Percentiles rank a stretch among this genome's conserved stretches.
Conservation (phyloP, 768 basidiomycete genomes). For the Leccinum variicolor region DNA sequence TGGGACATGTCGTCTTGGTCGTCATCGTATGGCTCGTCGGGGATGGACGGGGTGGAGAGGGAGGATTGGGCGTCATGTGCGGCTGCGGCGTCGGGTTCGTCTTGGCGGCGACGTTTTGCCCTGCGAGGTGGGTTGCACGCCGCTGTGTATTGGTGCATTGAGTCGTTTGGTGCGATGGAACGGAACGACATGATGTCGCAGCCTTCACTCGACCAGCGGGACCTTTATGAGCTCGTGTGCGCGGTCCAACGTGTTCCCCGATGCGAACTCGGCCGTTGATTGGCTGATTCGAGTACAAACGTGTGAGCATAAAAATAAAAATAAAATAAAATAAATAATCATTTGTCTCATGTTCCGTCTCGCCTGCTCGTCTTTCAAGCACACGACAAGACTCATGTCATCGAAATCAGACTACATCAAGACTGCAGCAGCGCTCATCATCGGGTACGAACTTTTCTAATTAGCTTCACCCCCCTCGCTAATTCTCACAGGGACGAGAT, state of each 20-base stretch:
- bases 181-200: constrained; percentile 25
- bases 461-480: no score
- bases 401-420: constrained; percentile 42
- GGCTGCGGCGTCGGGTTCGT: constrained; percentile 12
- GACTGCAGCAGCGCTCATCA: constrained; percentile 72
- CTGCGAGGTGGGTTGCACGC: constrained; percentile 45
- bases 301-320: constrained; percentile 11
- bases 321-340: background rate
- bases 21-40: constrained; percentile 26
- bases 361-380: background rate
- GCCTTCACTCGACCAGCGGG: background rate
- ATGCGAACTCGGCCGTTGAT: constrained; percentile 3
- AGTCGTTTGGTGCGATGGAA: constrained; percentile 22
- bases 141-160: constrained; percentile 33
- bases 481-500: constrained; percentile 70
- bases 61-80: background rate
- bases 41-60: constrained; percentile 13
- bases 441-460: constrained; percentile 53
- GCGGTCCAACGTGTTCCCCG: constrained; percentile 11
- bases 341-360: constrained; percentile 10
- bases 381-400: background rate
- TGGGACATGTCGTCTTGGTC: constrained; percentile 14
- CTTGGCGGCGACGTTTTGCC: constrained; percentile 38
- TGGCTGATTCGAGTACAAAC: constrained; percentile 17
- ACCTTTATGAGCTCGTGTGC: constrained; percentile 22